Evolutionary conservation across 306 rosid genomes (phyloP), one percentile per base, ranked within the genome.

Genomic region (Nissolia schottii): DNA sequence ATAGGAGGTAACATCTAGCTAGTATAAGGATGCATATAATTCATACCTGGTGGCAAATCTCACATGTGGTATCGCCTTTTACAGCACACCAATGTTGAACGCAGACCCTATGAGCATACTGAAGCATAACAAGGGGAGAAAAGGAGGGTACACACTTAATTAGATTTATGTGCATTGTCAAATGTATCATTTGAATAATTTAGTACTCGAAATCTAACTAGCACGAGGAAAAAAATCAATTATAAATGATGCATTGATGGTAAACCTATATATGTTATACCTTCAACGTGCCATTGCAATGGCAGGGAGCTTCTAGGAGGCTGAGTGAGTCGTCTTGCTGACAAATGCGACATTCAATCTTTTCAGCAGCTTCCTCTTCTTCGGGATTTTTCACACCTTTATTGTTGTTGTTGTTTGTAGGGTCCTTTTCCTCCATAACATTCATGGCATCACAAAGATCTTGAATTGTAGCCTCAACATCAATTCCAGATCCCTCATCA

Each of bases 301-400:
- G 3, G 56, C 83, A 79, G 2, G 83, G 83, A 3, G 72, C 46
- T 15, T 79, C 83, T 23, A 79, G 2, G 5, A 23, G 9, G 23
- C 11, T 5, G 2, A 79, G 23, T 64, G 8, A 53, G 46, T 60
- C 60, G 6, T 74, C 79, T 0, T 74, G 54, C 4, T 74, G 79
- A 50, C 83, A 79, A n/a, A 67, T 49, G 3, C 76, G 67, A 6
- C 83, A 79, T 29, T 79, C 72, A 0, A 3, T 31, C 10, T 13
- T 22, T 0, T 14, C 29, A 11, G 1, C 34, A 13, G 13, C 20
- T 23, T 64, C 35, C 7, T 40, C 53, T n/a, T 40, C 53, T n/a
- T 40, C 22, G 0, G 34, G 6, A 2, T 38, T 23, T 37, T 22
- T 19, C 3, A 0, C 14, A 1, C 24, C 5, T 16, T 41, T 7